phyloP scores from a whole-genome alignment of 176 grass and related monocot genomes.

The Neostapfia colusana region DNA sequence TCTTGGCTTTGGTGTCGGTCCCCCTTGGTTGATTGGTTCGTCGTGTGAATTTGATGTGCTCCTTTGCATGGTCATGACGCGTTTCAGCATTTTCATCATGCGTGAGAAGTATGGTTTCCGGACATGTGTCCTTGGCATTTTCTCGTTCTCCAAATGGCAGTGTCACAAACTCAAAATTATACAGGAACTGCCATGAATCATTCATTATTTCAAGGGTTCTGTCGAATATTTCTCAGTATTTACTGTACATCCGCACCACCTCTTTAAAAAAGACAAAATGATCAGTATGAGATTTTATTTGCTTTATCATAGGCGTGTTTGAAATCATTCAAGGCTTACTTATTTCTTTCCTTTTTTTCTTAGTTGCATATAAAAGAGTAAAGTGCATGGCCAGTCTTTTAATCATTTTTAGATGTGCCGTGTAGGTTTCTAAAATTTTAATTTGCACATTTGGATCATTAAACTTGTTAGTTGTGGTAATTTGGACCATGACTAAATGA shows the following conservation, averaged over 20 bases:
- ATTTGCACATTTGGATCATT: too few relatives aligned
- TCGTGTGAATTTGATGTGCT: constrained; percentile 28
- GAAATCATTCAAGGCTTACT: too few relatives aligned
- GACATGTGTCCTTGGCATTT: background rate
- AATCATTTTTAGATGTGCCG: too few relatives aligned
- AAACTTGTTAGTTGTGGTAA: too few relatives aligned
- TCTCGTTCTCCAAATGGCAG: background rate
- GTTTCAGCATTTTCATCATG: constrained; percentile 2
- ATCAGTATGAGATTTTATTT: too few relatives aligned
- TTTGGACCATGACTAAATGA: too few relatives aligned
- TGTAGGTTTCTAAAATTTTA: too few relatives aligned
- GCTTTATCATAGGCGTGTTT: too few relatives aligned
- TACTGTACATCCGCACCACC: background rate
- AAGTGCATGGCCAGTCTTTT: too few relatives aligned
- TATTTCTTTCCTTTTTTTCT: too few relatives aligned
- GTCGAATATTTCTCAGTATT: background rate
- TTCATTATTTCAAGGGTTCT: background rate
- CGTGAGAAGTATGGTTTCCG: background rate
- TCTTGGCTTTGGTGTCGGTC: background rate
- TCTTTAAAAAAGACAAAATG: background rate
- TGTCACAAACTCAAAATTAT: background rate
- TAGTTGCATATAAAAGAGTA: too few relatives aligned
- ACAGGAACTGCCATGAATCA: background rate
- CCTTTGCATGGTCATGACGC: constrained; percentile 17
- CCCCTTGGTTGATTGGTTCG: background rate